Percentiles rank a stretch among this genome's conserved stretches.
Evolutionary conservation across 768 basidiomycete species (phyloP).

Genomic region (Tylopilus subfusipes): DNA sequence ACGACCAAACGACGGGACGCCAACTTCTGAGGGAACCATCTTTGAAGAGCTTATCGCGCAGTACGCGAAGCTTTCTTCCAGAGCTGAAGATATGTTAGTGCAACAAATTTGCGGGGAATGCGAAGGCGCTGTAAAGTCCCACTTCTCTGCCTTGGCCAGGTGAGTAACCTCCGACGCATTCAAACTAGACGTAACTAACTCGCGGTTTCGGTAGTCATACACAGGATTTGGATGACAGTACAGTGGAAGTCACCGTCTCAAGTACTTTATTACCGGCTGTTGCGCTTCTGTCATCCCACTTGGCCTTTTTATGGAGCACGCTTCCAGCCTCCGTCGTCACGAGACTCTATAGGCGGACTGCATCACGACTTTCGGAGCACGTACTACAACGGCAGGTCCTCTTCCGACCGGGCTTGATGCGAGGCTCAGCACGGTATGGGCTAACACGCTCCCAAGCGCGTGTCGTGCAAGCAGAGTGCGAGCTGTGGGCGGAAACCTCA

Average conservation of each 20-base stretch:
- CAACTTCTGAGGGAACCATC: slow-evolving; percentile 58
- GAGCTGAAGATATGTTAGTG: slow-evolving; percentile 88
- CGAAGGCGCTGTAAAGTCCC: slow-evolving; percentile 66
- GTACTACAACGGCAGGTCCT: slow-evolving; percentile 80
- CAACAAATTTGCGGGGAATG: slow-evolving; percentile 82
- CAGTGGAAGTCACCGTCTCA: slow-evolving; percentile 48
- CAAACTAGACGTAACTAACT: not conserved
- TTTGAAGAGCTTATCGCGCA: slow-evolving; percentile 73
- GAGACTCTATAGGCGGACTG: slow-evolving; percentile 70
- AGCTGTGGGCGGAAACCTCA: slow-evolving; percentile 82
- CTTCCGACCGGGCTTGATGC: slow-evolving; percentile 67
- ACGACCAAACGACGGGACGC: slow-evolving; percentile 16
- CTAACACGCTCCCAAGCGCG: slow-evolving; percentile 48
- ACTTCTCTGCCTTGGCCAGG: slow-evolving; percentile 55
- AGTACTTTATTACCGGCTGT: slow-evolving; percentile 73
- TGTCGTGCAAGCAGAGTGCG: slow-evolving; percentile 64
- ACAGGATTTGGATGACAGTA: slow-evolving; percentile 8
- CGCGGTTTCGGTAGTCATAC: slow-evolving; percentile 7
- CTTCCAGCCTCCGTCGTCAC: slow-evolving; percentile 59
- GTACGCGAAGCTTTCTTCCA: slow-evolving; percentile 55
- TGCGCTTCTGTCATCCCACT: slow-evolving; percentile 75
- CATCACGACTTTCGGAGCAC: slow-evolving; percentile 66
- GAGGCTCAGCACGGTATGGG: slow-evolving; percentile 22
- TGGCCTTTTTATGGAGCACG: slow-evolving; percentile 60
- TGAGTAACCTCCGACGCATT: slow-evolving; percentile 24